A percentile compares a stretch with the other conserved stretches of the same genome.
Evolutionary conservation across 164 flowering plant genomes (phyloP).

Genomic region (Annona squamosa): DNA sequence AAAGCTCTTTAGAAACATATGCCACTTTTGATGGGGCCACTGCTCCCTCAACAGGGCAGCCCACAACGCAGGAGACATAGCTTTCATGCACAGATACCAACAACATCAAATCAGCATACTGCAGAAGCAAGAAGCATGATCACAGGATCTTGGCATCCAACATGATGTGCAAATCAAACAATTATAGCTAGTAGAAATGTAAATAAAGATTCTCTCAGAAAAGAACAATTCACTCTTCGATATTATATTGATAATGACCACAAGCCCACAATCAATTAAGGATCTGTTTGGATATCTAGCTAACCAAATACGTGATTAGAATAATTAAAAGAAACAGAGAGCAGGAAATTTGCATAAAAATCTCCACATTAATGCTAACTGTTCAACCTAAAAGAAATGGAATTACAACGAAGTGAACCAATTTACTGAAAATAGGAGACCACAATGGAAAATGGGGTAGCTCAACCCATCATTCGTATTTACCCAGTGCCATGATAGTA

Average conservation of each 20-base stretch:
- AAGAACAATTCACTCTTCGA: no score
- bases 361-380: no score
- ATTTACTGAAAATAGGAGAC: neutral
- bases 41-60: constrained; percentile 90
- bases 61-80: constrained; percentile 89
- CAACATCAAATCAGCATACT: constrained; percentile 6
- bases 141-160: neutral
- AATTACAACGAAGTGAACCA: neutral
- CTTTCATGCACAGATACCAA: constrained; percentile 25
- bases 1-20: constrained; percentile 78
- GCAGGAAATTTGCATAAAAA: no score
- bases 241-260: no score
- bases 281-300: no score
- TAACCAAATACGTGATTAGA: no score
- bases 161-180: neutral
- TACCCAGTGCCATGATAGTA: neutral
- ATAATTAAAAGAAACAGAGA: no score
- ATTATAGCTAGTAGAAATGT: no score
- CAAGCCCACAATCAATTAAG: no score
- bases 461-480: neutral
- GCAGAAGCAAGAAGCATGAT: neutral
- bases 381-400: no score
- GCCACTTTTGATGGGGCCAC: constrained; percentile 84
- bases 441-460: neutral
- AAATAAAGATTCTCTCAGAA: no score